Base-by-base conservation (phyloP, 768 basidiomycete species). In the Suillus bovinus region DNA sequence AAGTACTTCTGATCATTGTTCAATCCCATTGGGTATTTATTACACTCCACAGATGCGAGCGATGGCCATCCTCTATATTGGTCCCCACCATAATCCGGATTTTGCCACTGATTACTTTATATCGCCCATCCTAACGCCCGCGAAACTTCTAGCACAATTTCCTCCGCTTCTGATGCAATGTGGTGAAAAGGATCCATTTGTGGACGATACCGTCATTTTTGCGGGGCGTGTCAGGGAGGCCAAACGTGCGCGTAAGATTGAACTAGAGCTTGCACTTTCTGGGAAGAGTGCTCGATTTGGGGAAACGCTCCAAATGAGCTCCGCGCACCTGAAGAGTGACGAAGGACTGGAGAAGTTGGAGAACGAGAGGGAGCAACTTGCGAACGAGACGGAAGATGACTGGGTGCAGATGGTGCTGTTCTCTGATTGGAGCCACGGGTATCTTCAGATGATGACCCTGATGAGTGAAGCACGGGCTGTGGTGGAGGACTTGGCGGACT, bases 31-130 rank as follows among this genome's bases (percentile, higher is more conserved):
- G 42, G 44, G 55, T 55, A 34, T 59, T 64, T 41, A 36, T 27
- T n/a, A 60, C 27, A n/a, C 17, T 52, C n/a, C 39, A 61, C 49
- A 99, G 96, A 98, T 98, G 94, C 92, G 97, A 39, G 96, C 96
- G 0, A 99, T 99, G 97, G 96, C 96, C 4, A 96, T 97, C 71
- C 78, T 96, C 65, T 97, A 97, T 77, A 90, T 99, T 63, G 96
- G 96, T 1, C 96, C 97, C 1, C 86, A 92, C 70, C 89, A 88
- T 58, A 91, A 94, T 72, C 97, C 97, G 8, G 95, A 99, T 74
- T 96, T 99, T 73, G 85, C 87, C 60, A 90, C 90, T 20, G 96
- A 99, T 79, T 99, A 98, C 76, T 89, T 93, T 78, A 87, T 99
- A 67, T 98, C 96, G 20, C 97, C 97, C 1, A 91, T 99, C 69